Evolutionary conservation across 2,329 filamentous ascomycete species (phyloP), one percentile per base, ranked within the genome.

Genomic region (Penicillium italicum): DNA sequence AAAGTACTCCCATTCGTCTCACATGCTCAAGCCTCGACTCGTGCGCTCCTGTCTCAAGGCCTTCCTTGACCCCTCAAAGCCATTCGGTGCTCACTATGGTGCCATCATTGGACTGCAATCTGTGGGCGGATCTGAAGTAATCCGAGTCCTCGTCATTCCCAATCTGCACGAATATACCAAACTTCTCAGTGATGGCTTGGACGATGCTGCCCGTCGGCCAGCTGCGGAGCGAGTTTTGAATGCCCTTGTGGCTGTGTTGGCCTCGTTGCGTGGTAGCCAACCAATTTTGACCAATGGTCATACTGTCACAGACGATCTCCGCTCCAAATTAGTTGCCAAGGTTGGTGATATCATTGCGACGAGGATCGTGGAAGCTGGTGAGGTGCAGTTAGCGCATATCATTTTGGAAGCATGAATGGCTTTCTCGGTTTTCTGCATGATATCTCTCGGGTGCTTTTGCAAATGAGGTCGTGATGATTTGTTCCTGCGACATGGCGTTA

Each of bases 11-110:
- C 82, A 86, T 26, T 88, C 86, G 5, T 96, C 92, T 55, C 86
- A 89, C 41, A 87, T 91, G 14, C 83, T 97, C 26, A 90, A 91
- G 55, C 87, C 92, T 2, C 90, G 95, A 61, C 86, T 99, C 30
- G 92, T 91, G 4, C 84, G 94, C n/a, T 94, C 92, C 0, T 97
- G 91, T 68, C 82, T 97, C 33, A 96, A 96, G 76, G 86, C 89
- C 66, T 93, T 97, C 73, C 82, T 99, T 30, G 92, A 97, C 67
- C 90, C 91, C 0, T 85, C 86, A 41, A 91, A 92, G 68, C 86
- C 91, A 0, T 83, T 91, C 0, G 85, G 89, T 1, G 88, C 93
- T 1, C 90, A 96, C 67, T 99, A 94, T 70, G 94, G 94, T 42
- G 91, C 93, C 7, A 82, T 99, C 22, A 83, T 86, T 30, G 93